Evolutionary conservation across 2,329 filamentous ascomycete genomes (phyloP).

Genomic region (Monilinia fructigena): DNA sequence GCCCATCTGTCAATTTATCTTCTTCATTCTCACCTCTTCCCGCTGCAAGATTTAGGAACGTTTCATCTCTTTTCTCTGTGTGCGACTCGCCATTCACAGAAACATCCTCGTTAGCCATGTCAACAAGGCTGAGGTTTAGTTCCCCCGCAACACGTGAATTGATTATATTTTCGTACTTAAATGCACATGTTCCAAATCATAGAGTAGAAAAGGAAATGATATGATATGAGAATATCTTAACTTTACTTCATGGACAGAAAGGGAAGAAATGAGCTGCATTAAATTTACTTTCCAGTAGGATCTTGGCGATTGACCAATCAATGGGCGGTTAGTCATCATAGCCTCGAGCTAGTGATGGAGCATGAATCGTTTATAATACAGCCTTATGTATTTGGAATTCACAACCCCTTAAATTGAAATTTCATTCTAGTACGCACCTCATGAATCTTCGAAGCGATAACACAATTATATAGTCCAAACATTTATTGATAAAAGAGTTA

Average conservation of each 20-base stretch:
- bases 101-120: conserved; percentile 13
- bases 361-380: background rate
- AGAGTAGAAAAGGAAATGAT: background rate
- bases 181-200: conserved; percentile 3
- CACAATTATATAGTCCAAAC: background rate
- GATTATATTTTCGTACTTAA: conserved; percentile 2
- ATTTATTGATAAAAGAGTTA: background rate
- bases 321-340: background rate
- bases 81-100: conserved; percentile 2
- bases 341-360: background rate
- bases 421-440: no score
- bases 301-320: conserved; percentile 12
- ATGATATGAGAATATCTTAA: background rate
- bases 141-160: background rate
- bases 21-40: conserved; percentile 11
- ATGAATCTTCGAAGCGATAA: no score
- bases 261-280: background rate
- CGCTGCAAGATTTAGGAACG: background rate
- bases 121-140: conserved; percentile 3
- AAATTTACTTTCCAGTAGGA: background rate
- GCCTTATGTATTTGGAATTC: background rate
- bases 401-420: background rate
- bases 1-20: background rate
- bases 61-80: conserved; percentile 3
- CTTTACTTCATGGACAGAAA: background rate